These are phyloP conservation scores for Fonsecaea nubica DNA, from an alignment of 2,329 filamentous ascomycete species.

Conservation along the genomic window DNA sequence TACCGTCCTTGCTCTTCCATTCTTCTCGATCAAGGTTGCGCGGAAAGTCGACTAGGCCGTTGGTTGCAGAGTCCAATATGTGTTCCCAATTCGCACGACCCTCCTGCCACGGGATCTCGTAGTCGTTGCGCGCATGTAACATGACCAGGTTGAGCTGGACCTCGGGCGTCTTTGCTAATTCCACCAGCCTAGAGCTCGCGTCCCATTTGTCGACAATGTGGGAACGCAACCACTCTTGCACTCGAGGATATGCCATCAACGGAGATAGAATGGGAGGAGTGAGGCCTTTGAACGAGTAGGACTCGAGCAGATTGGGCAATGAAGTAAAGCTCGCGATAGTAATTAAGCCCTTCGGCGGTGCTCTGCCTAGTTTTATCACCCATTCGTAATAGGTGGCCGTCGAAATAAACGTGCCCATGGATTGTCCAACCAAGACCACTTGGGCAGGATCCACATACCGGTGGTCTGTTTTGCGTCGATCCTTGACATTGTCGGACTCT, in stretches of 20 bases:
- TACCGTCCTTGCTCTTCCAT: constrained; percentile 40
- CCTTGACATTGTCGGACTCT: constrained; percentile 7
- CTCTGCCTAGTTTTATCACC: constrained; percentile 59
- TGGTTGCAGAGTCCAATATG: constrained; percentile 41
- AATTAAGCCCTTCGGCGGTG: constrained; percentile 79
- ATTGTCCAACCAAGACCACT: constrained; percentile 85
- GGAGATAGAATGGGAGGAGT: constrained; percentile 78
- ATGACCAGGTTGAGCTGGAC: constrained; percentile 69
- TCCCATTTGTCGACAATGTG: constrained; percentile 83
- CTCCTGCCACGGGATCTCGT: constrained; percentile 75
- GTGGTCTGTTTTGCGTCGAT: neutral
- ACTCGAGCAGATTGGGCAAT: constrained; percentile 73
- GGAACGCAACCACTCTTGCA: constrained; percentile 66
- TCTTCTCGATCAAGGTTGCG: constrained; percentile 34
- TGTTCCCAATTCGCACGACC: constrained; percentile 50
- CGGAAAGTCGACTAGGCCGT: constrained; percentile 18
- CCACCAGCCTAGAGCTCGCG: constrained; percentile 69
- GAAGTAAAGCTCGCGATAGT: constrained; percentile 81
- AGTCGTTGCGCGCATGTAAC: constrained; percentile 80
- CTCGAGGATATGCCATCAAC: constrained; percentile 68
- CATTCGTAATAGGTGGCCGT: constrained; percentile 64
- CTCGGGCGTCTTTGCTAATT: constrained; percentile 62
- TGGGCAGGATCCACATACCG: constrained; percentile 67
- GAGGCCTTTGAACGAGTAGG: constrained; percentile 78
- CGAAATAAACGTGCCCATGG: constrained; percentile 84